phyloP scores from a whole-genome alignment of 2,329 filamentous ascomycete genomes.

The Botrytis cinerea region DNA sequence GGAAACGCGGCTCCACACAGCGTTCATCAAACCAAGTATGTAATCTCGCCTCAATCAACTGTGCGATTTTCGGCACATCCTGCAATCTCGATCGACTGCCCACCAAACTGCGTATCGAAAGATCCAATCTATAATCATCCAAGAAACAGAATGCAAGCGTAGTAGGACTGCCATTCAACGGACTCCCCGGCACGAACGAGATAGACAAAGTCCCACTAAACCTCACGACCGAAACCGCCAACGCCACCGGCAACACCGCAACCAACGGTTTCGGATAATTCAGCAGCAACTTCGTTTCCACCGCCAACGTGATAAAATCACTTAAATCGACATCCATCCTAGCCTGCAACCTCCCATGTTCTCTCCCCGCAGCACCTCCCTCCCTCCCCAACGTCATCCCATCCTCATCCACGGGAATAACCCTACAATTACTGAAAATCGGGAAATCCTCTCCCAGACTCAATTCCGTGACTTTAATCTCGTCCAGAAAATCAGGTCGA shows the following conservation, averaged over 20 bases:
- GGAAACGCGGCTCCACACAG: constrained; percentile 81
- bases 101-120: constrained; percentile 77
- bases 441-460: constrained; percentile 95
- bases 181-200: constrained; percentile 80
- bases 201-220: constrained; percentile 95
- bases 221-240: constrained; percentile 87
- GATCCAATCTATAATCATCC: constrained; percentile 82
- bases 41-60: constrained; percentile 75
- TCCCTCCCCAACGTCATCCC: constrained; percentile 57
- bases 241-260: constrained; percentile 85
- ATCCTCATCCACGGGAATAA: constrained; percentile 87
- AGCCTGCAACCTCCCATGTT: constrained; percentile 81
- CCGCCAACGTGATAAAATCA: constrained; percentile 90
- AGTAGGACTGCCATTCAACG: constrained; percentile 70
- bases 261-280: constrained; percentile 92
- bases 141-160: constrained; percentile 94
- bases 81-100: constrained; percentile 78
- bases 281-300: constrained; percentile 90
- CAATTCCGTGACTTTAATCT: constrained; percentile 91
- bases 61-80: constrained; percentile 86
- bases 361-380: constrained; percentile 42
- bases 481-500: constrained; percentile 88
- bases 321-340: constrained; percentile 96
- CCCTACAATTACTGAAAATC: constrained; percentile 96
- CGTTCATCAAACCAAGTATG: constrained; percentile 89